Base-by-base conservation (phyloP, 495 filamentous ascomycete species). In the Astrothelium macrocarpum region DNA sequence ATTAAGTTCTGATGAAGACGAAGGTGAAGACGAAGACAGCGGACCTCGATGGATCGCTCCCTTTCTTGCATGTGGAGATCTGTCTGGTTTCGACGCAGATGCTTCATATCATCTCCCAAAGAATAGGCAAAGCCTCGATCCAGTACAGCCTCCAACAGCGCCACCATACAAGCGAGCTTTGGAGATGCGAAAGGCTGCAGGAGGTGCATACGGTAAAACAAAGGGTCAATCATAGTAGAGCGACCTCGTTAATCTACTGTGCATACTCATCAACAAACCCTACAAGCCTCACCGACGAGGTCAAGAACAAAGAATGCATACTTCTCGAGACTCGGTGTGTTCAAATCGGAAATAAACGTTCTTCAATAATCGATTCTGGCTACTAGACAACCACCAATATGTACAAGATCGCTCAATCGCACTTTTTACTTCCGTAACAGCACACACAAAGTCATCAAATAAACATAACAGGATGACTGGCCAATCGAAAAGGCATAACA, bases 111-210 rank as follows among this genome's bases (percentile, higher is more conserved):
- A 86, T 65, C 78, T 98, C 11, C 91, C 94, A 1, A 81, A 84
- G 53, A 83, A 84, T 60, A 82, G 91, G 68, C 82, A 89, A 45
- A 90, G 85, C 61, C 83, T 97, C 34, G 92, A 96, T 72, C 94
- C 94, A 0, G 82, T 98, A n/a, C 94, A 97, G 66, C 93, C 92
- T 5, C 94, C 94, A 5, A 97, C 91, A 11, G 95, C 95, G 9
- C 94, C 94, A 1, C 95, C 94, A 0, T 98, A 98, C 66, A 91
- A 91, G 72, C 82, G 84, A 18, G 94, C 95, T 2, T 78, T 98
- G 64, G 94, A 98, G 72, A 75, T 95, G 77, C 82, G 90, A 68
- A 86, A 86, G 73, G 79, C 83, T 62, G 80, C 82, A 60, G 90
- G 90, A 16, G 90, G 90, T 20, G 85, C 87, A 1, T 91, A 94